Conservation (phyloP, 352 stramenopile species). For the Pilasporangium apinafurcum region DNA sequence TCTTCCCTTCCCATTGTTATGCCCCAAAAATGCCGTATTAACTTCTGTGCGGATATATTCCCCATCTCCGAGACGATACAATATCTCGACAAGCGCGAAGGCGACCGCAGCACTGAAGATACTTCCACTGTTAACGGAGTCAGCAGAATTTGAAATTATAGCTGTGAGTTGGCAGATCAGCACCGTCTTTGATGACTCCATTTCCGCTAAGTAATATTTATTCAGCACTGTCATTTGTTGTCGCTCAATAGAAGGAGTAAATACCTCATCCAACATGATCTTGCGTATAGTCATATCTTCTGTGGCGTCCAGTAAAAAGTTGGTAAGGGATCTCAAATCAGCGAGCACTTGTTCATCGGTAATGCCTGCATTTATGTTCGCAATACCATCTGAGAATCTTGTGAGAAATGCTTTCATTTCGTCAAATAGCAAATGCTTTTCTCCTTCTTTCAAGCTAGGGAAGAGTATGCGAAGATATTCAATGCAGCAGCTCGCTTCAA, state of each 20-base stretch:
- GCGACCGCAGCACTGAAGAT: slow-evolving; percentile 50
- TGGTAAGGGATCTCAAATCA: no score
- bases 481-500: slow-evolving; percentile 43
- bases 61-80: slow-evolving; percentile 56
- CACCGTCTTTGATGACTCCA: slow-evolving; percentile 12
- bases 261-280: slow-evolving; percentile 36
- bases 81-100: slow-evolving; percentile 55
- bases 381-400: slow-evolving; percentile 21
- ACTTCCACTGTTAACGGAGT: slow-evolving; percentile 20
- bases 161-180: slow-evolving; percentile 46
- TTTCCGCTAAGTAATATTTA: slow-evolving; percentile 42
- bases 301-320: slow-evolving; percentile 32
- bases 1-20: slow-evolving; percentile 62
- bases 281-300: slow-evolving; percentile 31
- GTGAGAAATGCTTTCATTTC: slow-evolving; percentile 45
- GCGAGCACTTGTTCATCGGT: slow-evolving; percentile 22
- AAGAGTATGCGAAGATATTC: slow-evolving; percentile 46
- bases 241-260: slow-evolving; percentile 43
- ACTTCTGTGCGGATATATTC: slow-evolving; percentile 60
- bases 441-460: slow-evolving; percentile 55
- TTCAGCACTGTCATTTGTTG: slow-evolving; percentile 21
- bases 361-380: slow-evolving; percentile 1
- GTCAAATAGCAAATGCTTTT: slow-evolving; percentile 38
- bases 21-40: slow-evolving; percentile 64
- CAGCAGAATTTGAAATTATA: slow-evolving; percentile 45